Base-by-base conservation (phyloP, 306 rosid genomes). In the Pterocarpus santalinus region DNA sequence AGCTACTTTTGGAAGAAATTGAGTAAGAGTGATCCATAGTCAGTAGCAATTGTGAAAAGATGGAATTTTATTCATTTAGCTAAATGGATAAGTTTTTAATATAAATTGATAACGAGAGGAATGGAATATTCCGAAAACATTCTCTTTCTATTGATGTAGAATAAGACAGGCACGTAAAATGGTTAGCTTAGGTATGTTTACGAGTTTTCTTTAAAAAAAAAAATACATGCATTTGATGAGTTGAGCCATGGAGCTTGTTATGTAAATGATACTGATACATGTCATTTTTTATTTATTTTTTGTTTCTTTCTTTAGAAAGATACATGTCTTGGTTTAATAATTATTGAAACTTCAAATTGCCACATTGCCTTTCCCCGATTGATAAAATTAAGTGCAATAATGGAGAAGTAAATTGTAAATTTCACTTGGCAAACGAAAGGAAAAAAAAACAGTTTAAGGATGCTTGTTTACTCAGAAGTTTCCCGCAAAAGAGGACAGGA, bases 361-460 rank as follows among this genome's bases (percentile, higher is more conserved):
- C 66, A 28, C 82, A 72, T 62, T 53, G 13, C 32, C 2, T 70
- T 74, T 57, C 71, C 61, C 22, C 65, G 5, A 41, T 65, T 44
- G 9, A 0, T 61, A 46, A 57, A 56, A 74, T 17, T 49, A 46
- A 63, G 2, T 62, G 41, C 70, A 30, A 30, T 4, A 1, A 64
- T 64, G 43, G 51, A 46, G 52, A 51, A 10, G 62, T 11, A 63
- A 52, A 80, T 65, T 39, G 14, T 35, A 28, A 53, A 51, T 51
- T 51, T 2, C 7, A 51, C 2, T 49, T 56, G 7, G 3, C 2
- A 39, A 39, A 39, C 2, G 7, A 39, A 5, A 39, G 7, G 4
- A 4, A 4, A 46, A 10, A 39, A 39, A 39, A 6, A 39, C 43
- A 39, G 43, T 49, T 44, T 2, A 10, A 28, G 43, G n/a, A 58